Conservation (phyloP, 495 filamentous ascomycete species). For the Cenococcum geophilum region DNA sequence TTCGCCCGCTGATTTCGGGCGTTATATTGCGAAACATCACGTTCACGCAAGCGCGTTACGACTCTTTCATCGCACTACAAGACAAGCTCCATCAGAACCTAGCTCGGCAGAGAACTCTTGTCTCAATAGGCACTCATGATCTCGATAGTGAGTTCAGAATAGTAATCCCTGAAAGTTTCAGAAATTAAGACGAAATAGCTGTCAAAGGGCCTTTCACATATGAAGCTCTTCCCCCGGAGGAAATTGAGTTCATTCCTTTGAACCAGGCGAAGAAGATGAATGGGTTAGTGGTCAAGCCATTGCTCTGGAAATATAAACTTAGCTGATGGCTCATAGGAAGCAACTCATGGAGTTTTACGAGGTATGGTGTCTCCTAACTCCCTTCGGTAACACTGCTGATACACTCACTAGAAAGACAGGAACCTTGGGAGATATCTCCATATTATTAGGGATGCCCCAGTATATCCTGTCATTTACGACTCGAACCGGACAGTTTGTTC, state of each 20-base stretch:
- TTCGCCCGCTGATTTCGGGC: constrained; percentile 79
- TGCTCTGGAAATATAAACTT: too few species aligned
- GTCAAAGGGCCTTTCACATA: constrained; percentile 94
- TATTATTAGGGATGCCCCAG: constrained; percentile 87
- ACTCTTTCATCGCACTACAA: constrained; percentile 95
- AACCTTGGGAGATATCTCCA: constrained; percentile 76
- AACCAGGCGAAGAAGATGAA: constrained; percentile 88
- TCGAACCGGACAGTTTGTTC: constrained; percentile 82
- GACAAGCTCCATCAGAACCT: constrained; percentile 98
- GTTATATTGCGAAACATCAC: constrained; percentile 84
- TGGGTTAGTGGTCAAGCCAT: constrained; percentile 35
- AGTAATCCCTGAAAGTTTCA: background rate
- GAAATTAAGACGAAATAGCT: constrained; percentile 28
- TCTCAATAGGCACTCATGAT: constrained; percentile 95
- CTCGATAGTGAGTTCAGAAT: constrained; percentile 55
- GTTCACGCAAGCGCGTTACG: constrained; percentile 85
- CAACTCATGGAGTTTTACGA: constrained; percentile 91
- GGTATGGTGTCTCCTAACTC: too few species aligned
- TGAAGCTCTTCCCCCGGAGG: constrained; percentile 82
- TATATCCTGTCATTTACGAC: constrained; percentile 97
- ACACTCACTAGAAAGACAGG: constrained; percentile 61
- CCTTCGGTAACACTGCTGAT: too few species aligned
- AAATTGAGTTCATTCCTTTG: constrained; percentile 84
- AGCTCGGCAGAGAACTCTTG: constrained; percentile 83
- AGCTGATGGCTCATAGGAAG: constrained; percentile 33